Evolutionary conservation across 1,139 yeast genomes (phyloP).

Genomic region (Williopsis jadinii): DNA sequence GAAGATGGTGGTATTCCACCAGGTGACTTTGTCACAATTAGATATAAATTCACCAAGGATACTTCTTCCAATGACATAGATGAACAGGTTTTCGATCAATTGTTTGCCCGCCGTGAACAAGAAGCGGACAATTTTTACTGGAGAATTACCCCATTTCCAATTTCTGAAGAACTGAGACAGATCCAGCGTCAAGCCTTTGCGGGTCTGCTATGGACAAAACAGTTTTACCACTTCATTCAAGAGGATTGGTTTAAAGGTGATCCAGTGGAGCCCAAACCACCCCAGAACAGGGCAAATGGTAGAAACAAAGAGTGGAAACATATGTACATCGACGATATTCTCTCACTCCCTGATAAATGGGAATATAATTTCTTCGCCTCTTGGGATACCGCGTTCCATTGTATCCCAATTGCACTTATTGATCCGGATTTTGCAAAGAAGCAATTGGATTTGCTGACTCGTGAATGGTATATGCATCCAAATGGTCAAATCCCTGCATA

Average conservation of each 20-base stretch:
- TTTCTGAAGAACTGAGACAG: constrained; percentile 73
- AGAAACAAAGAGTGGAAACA: constrained; percentile 89
- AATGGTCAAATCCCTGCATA: constrained; percentile 98
- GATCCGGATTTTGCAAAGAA: constrained; percentile 93
- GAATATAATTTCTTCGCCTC: constrained; percentile 97
- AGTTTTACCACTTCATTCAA: constrained; percentile 83
- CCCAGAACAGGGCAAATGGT: constrained; percentile 72
- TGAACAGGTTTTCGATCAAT: constrained; percentile 68
- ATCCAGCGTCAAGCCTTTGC: constrained; percentile 95
- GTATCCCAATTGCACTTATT: constrained; percentile 89
- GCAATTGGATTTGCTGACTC: constrained; percentile 77
- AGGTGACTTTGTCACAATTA: constrained; percentile 81
- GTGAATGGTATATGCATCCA: constrained; percentile 99
- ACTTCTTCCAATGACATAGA: constrained; percentile 35
- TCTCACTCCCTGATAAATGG: constrained; percentile 94
- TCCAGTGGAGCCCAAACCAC: constrained; percentile 70
- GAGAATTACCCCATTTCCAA: constrained; percentile 82
- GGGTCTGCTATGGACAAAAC: constrained; percentile 92
- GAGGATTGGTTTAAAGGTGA: constrained; percentile 89
- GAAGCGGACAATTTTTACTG: constrained; percentile 95
- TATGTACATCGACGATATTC: constrained; percentile 79
- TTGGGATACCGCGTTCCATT: constrained; percentile 97
- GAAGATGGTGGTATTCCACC: constrained; percentile 74
- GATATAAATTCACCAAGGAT: constrained; percentile 59
- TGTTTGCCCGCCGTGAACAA: constrained; percentile 69